Conservation (phyloP, 176 grass and related monocot genomes). For the Oryza officinalis region DNA sequence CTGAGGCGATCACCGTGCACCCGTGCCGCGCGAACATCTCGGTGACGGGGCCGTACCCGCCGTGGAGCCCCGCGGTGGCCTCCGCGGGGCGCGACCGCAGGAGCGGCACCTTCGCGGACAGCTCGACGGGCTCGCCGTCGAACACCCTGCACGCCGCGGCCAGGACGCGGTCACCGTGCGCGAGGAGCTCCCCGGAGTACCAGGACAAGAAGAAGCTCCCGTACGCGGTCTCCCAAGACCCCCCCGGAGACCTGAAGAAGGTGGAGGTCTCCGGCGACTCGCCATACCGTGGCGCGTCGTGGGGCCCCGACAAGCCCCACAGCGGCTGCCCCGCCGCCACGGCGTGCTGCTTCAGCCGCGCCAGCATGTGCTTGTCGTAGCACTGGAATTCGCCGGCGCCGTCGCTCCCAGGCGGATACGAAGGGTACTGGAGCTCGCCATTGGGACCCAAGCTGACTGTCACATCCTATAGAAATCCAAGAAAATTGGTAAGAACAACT, state of each 20-base stretch:
- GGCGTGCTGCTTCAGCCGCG: constrained; percentile 45
- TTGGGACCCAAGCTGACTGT: constrained; percentile 59
- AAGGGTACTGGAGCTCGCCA: constrained; percentile 62
- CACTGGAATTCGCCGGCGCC: constrained; percentile 59
- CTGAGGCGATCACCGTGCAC: constrained; percentile 49
- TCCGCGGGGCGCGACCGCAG: constrained; percentile 39
- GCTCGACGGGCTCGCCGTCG: constrained; percentile 26
- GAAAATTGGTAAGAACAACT: not conserved
- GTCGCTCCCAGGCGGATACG: constrained; percentile 23
- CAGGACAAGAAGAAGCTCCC: constrained; percentile 68
- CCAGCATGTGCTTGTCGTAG: constrained; percentile 65
- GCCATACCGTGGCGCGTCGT: constrained; percentile 49
- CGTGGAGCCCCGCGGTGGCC: constrained; percentile 50
- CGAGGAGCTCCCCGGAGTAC: constrained; percentile 53
- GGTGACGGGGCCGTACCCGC: constrained; percentile 41
- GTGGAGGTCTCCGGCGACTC: constrained; percentile 25
- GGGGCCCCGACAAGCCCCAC: constrained; percentile 59
- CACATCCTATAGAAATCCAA: constrained; percentile 45
- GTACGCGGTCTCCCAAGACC: constrained; percentile 59
- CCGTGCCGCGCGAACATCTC: constrained; percentile 48
- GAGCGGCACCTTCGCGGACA: constrained; percentile 59
- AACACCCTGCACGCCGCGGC: constrained; percentile 45
- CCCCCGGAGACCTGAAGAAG: constrained; percentile 50
- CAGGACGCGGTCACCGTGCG: constrained; percentile 53
- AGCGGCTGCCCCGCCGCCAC: constrained; percentile 44